phyloP scores from a whole-genome alignment of 2,329 filamentous ascomycete genomes.

The Aspergillus eucalypticola region DNA sequence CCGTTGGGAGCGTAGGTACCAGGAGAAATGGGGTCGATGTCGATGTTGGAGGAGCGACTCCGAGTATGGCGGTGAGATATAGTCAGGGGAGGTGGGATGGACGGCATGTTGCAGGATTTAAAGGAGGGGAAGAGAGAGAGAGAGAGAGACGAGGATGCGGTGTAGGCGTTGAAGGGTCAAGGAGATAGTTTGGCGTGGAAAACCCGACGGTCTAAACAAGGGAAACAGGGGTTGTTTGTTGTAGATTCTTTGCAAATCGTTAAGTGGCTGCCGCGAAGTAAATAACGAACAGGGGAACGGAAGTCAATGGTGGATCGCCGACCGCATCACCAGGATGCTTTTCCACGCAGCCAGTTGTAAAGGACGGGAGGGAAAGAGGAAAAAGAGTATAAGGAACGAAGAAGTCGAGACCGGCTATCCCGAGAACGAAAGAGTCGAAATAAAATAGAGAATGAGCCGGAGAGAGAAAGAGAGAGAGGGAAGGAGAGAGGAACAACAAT shows the following conservation, averaged over 20 bases:
- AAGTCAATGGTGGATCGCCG: conserved; percentile 10
- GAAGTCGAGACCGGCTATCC: background rate
- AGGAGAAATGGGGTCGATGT: conserved; percentile 40
- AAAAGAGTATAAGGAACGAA: background rate
- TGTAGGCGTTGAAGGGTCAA: background rate
- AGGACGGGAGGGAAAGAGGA: background rate
- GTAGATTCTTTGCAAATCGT: background rate
- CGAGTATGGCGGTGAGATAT: conserved; percentile 39
- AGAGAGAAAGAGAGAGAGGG: background rate
- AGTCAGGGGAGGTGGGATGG: conserved; percentile 38
- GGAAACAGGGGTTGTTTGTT: conserved; percentile 2
- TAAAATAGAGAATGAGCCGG: background rate
- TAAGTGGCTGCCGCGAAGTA: conserved; percentile 6
- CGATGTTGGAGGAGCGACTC: conserved; percentile 37
- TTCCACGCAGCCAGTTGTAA: background rate
- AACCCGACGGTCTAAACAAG: background rate
- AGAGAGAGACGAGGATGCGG: background rate
- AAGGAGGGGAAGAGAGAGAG: conserved; percentile 11
- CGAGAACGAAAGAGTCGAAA: background rate
- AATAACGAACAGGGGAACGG: conserved; percentile 7
- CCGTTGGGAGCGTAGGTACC: conserved; percentile 33
- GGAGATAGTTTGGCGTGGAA: background rate
- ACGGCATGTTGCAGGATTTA: conserved; percentile 25
- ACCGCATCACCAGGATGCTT: conserved; percentile 22
- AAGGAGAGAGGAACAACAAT: background rate